Base-by-base conservation (phyloP, 371 early-diverging fungal genomes). In the Mucor piriformis region DNA sequence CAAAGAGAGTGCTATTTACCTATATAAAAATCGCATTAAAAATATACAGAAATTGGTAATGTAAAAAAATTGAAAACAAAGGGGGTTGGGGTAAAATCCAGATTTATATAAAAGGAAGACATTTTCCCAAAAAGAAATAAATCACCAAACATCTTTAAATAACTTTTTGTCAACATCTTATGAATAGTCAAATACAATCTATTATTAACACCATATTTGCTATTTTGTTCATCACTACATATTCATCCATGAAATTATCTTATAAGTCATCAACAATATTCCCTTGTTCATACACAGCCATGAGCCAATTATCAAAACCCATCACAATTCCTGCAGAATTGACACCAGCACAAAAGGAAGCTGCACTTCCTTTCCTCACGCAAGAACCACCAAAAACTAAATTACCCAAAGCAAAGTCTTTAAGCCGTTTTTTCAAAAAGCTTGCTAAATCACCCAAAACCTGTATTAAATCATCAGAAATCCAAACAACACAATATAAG, bases 131-230 rank as follows among this genome's bases (percentile, higher is more conserved):
- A n/a, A 42, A 27, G 13, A 46, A 13, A 24, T 10, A 21, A 24
- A 13, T 32, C 33, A 10, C 24, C 46, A 46, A 46, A 46, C 18
- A 42, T 20, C 7, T 42, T 20, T 18, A 42, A 42, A 15, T 15
- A 42, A 20, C 43, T 15, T 37, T 37, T 42, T 42, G 43, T 18
- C 43, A 18, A 46, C 46, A 23, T 25, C 25, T 32, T 32, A 49
- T 49, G 49, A 49, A 16, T 32, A 49, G 49, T 49, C 49, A n/a
- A 49, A 49, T 24, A 8, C 49, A 49, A 29, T 32, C 27, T 5
- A 49, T 49, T 32, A 49, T 49, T 49, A 29, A 18, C 3, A 49
- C 27, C 32, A 16, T 32, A 15, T 29, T 32, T 49, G 10, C 27
- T 13, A 12, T 49, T 16, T 49, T 49, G 2, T 49, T 50, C 21